These are phyloP conservation scores for Funneliformis geosporum DNA, from an alignment of 192 early-diverging fungal species.

Conservation along the genomic window DNA sequence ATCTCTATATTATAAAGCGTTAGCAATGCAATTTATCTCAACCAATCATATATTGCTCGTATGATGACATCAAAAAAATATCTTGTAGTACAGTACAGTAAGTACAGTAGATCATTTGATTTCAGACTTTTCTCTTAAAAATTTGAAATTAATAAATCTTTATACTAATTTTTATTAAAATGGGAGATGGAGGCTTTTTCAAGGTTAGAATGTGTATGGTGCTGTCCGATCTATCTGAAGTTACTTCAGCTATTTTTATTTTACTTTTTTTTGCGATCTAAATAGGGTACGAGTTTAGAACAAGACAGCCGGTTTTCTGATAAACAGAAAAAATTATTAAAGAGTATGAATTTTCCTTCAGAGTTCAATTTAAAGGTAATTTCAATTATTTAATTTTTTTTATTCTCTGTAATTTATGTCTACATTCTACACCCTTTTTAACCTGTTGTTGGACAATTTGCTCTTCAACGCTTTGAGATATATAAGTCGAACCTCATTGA, in stretches of 20 bases:
- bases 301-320: conserved; percentile 80
- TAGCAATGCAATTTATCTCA: too few relatives aligned
- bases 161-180: background rate
- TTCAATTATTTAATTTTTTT: background rate
- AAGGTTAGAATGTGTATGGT: background rate
- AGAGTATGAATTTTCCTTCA: conserved; percentile 78
- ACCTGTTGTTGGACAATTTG: conserved; percentile 7
- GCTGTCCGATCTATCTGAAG: background rate
- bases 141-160: background rate
- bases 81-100: too few relatives aligned
- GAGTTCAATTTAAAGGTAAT: conserved; percentile 74
- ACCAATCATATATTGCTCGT: too few relatives aligned
- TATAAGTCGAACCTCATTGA: conserved; percentile 14
- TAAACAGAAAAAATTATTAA: conserved; percentile 81
- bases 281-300: conserved; percentile 70
- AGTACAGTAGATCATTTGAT: too few relatives aligned
- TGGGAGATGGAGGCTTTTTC: conserved; percentile 8
- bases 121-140: too few relatives aligned
- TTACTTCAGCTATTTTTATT: background rate
- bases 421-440: conserved; percentile 17
- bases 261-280: background rate
- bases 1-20: too few relatives aligned
- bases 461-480: conserved; percentile 3
- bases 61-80: too few relatives aligned
- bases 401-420: conserved; percentile 8